phyloP scores from a whole-genome alignment of 1,139 yeast species.

The Candida tropicalis region DNA sequence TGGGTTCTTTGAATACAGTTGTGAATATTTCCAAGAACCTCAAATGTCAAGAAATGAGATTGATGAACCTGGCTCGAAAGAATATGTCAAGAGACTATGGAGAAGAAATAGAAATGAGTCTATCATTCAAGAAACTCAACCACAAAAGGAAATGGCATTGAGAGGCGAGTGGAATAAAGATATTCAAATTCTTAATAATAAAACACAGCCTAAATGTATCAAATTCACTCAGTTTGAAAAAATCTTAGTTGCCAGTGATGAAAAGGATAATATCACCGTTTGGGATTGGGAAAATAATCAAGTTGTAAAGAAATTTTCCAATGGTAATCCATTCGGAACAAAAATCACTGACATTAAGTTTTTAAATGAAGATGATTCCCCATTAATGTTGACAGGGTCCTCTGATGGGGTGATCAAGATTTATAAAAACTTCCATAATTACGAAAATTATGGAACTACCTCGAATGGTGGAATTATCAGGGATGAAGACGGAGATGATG shows the following conservation, averaged over 20 bases:
- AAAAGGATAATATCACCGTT: constrained; percentile 77
- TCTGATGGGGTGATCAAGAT: constrained; percentile 92
- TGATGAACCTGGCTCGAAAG: constrained; percentile 93
- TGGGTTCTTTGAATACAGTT: constrained; percentile 82
- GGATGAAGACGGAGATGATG: constrained; percentile 22
- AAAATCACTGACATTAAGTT: constrained; percentile 85
- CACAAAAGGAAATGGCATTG: constrained; percentile 81
- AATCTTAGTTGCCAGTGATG: constrained; percentile 79
- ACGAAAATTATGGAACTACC: constrained; percentile 26
- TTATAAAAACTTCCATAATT: constrained; percentile 72
- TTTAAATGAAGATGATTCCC: constrained; percentile 89
- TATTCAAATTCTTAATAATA: constrained; percentile 64
- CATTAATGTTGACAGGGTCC: constrained; percentile 83
- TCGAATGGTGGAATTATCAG: not conserved
- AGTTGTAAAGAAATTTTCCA: constrained; percentile 70
- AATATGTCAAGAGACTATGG: constrained; percentile 84
- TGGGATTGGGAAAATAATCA: constrained; percentile 82
- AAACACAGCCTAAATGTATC: constrained; percentile 76
- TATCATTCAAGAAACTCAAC: constrained; percentile 86
- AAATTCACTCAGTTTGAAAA: constrained; percentile 91
- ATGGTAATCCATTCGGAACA: constrained; percentile 85
- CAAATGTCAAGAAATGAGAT: constrained; percentile 85
- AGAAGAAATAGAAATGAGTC: constrained; percentile 85
- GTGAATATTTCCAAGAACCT: constrained; percentile 95
- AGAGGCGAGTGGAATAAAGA: constrained; percentile 84